Evolutionary conservation across 202 grass and related monocot species (phyloP), one percentile per base, ranked within the genome.

Genomic region (Hordeum pubiflorum): DNA sequence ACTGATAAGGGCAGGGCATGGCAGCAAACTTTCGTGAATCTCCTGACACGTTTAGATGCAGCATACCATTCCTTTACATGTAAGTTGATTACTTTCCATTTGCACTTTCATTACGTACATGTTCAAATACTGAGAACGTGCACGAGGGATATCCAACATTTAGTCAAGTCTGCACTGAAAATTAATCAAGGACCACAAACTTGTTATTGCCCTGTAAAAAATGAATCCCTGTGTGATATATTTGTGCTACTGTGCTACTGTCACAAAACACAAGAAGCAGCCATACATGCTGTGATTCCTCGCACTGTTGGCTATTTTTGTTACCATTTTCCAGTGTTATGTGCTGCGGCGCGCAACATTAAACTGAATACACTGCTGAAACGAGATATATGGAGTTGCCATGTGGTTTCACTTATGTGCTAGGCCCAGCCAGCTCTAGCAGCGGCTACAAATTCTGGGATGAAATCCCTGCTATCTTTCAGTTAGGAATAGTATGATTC

Each of bases 41-140:
- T 88, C 40, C 77, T 97, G 84, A 91, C 88, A 66, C 90, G 74
- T 86, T 66, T 97, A 81, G 90, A 94, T 44, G 59, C 88, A 77
- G 79, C 86, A 77, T 97, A 91, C 87, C 88, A 89, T 79, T 92
- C 91, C 74, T 97, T 89, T 84, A 89, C 86, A 89, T 80, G 94
- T 97, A 82, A 77, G 94, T 89, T 82, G 69, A 72, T 60, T 83
- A 46, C 69, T 74, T 79, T 59, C 58, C 64, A 74, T 69, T 58
- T 69, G n/a, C 76, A 34, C 37, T 85, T 88, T n/a, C 13, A 18
- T 83, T 91, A n/a, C 69, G 38, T 64, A 10, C 81, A 48, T 61
- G 61, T 58, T 76, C 46, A 27, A 37, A 72, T 80, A 32, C 52
- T 79, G 10, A 71, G 40, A 11, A 63, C 23, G 33, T 79, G 79